A percentile compares a stretch with the other conserved stretches of the same genome.
phyloP scores from a whole-genome alignment of 129 eudicot genomes.

The Heracleum sosnowskyi region DNA sequence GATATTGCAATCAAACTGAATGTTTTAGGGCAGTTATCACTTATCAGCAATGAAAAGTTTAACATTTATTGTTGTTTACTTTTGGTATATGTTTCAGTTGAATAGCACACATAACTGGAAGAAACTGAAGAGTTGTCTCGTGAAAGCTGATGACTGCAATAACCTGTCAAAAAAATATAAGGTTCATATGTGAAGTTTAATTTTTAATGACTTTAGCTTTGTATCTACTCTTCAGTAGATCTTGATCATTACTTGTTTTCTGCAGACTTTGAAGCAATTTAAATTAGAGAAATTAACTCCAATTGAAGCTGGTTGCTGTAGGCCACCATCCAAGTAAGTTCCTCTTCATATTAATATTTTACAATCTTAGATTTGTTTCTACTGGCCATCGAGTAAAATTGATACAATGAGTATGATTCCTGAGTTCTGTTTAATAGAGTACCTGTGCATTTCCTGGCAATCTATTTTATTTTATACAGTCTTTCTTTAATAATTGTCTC shows the following conservation, averaged over 20 bases:
- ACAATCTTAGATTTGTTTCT: background rate
- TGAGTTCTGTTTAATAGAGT: background rate
- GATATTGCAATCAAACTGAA: background rate
- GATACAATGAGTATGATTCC: background rate
- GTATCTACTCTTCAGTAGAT: background rate
- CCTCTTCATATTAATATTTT: background rate
- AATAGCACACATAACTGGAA: slow-evolving; percentile 73
- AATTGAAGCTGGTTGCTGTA: slow-evolving; percentile 87
- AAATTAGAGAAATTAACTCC: slow-evolving; percentile 64
- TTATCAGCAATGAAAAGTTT: background rate
- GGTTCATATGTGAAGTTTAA: slow-evolving; percentile 24
- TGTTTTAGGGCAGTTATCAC: background rate
- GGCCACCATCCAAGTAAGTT: slow-evolving; percentile 86
- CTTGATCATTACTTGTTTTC: slow-evolving; percentile 8
- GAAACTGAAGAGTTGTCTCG: slow-evolving; percentile 73
- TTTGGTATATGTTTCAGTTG: slow-evolving; percentile 43
- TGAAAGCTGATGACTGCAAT: slow-evolving; percentile 60
- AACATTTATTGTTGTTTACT: background rate
- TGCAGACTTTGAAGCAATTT: slow-evolving; percentile 66
- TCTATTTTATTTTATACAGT: background rate
- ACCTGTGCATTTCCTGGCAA: background rate
- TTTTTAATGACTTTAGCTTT: background rate
- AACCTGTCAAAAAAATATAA: slow-evolving; percentile 59
- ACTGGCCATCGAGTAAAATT: background rate
- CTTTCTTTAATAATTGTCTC: background rate